Evolutionary conservation across 805 yeast genomes (phyloP), one percentile per base, ranked within the genome.

Genomic region (Wickerhamomyces ciferrii): DNA sequence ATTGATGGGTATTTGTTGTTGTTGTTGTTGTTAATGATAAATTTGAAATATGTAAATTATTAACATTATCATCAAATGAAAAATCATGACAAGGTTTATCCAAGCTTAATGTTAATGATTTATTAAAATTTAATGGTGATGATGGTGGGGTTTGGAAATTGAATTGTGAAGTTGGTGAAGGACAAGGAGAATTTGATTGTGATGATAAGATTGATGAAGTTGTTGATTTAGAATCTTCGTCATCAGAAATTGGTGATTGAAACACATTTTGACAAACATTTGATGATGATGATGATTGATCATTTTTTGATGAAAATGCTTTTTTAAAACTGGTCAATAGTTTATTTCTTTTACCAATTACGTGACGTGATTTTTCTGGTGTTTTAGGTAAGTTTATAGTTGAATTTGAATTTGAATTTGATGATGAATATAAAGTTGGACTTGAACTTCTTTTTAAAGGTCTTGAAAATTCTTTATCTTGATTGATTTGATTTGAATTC

Each of bases 321-420:
- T 39, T 59, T 39, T 48, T 52, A 43, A 59, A 59, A 20, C 58
- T 51, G 10, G 61, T 54, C 29, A 59, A 42, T n/a, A 58, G 39
- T 21, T 42, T 56, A 27, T 45, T 45, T 39, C 46, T 53, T 17
- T 10, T 32, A n/a, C 23, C 35, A 13, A 37, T 9, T 31, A 20
- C 5, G 2, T 13, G 17, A 25, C 50, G 47, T 14, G 47, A 34
- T 18, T 48, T 48, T 10, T 50, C 42, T 7, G 47, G 45, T 7
- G 50, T 43, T 5, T 43, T 39, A 23, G 43, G 14, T 29, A 42
- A 52, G 11, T 59, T 56, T 8, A 55, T 45, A 8, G 43, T 32
- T 36, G 44, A 51, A n/a, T n/a, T n/a, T 29, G 46, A 52, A 11
- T 59, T 56, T 8, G 55, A 46, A 8, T 43, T 32, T 36, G 44